Evolutionary conservation across 331 rosid species (phyloP).

Genomic region (Erythrophleum ivorense): DNA sequence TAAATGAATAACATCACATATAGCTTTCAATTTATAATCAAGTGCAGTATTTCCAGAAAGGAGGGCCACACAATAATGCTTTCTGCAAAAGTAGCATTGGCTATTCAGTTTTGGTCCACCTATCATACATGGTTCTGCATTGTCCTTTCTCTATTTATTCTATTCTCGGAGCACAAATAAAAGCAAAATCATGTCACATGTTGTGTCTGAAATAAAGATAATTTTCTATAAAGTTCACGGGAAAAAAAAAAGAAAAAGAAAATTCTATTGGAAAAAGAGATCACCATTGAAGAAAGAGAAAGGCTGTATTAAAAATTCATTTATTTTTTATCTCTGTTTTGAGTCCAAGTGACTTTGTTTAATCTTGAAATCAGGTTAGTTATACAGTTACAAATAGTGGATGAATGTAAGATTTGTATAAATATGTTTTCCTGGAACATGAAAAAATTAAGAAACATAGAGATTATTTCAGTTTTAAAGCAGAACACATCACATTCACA

Average conservation of each 20-base stretch:
- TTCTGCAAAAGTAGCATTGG: constrained; percentile 25
- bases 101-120: constrained; percentile 31
- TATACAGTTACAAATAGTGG: background rate
- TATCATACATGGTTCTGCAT: background rate
- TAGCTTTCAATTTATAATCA: constrained; percentile 10
- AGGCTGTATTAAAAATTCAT: too few relatives aligned
- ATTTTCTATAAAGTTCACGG: background rate
- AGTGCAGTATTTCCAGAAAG: constrained; percentile 15
- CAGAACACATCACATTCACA: background rate
- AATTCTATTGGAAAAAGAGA: background rate
- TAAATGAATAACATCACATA: background rate
- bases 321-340: too few relatives aligned
- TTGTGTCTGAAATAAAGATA: background rate
- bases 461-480: too few relatives aligned
- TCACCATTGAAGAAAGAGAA: background rate
- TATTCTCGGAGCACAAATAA: constrained; percentile 25
- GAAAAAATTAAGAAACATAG: background rate
- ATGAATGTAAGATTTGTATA: background rate
- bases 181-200: constrained; percentile 4
- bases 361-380: too few relatives aligned
- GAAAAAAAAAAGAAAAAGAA: too few relatives aligned
- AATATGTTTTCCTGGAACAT: background rate
- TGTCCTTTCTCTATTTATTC: constrained; percentile 21
- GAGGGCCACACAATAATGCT: constrained; percentile 29
- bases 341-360: too few relatives aligned